Base-by-base conservation (phyloP, 2,329 filamentous ascomycete genomes). In the Pseudovirgaria hyperparasitica region DNA sequence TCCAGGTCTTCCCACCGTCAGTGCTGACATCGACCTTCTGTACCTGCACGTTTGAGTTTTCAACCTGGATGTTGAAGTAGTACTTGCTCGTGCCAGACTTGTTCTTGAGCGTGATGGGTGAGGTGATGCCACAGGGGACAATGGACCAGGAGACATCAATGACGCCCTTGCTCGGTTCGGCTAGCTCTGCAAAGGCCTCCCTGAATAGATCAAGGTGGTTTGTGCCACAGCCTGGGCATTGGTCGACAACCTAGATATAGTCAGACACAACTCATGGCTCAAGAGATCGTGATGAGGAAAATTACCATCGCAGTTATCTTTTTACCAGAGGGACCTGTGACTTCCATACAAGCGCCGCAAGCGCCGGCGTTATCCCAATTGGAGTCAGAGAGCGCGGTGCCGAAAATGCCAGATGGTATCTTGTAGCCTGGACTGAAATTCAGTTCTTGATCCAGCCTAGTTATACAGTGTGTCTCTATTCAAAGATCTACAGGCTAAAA, bases 51-150 rank as follows among this genome's bases (percentile, higher is more conserved):
- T 73, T 74, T 40, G 67, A 54, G 50, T 77, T 76, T 40, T 74
- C 58, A 22, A 77, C 71, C 47, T 79, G 74, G 60, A 73, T 72
- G 25, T 59, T 61, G 53, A 72, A 71, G 65, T 66, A 70, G 46
- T 61, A 60, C 16, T 50, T 42, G 4, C 60, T 65, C 4, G 62
- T 60, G 14, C 63, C 63, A 13, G 57, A 54, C 45, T 72, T 70
- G 52, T 67, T 67, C 46, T 63, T 59, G 14, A 72, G 54, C 23
- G 55, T 38, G 7, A 72, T 47, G 2, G 65, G 60, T 1, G 54
- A 48, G 25, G 56, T 56, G 40, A 71, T 65, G 22, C 60, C 63
- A 40, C 68, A 72, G 12, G 58, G 41, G 8, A 68, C 58, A 33
- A 59, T 57, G 19, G 58, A 45, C 63, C 65, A 72, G 20, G 46